Conservation (phyloP, 129 eudicot species). For the Helianthus tuberosus region DNA sequence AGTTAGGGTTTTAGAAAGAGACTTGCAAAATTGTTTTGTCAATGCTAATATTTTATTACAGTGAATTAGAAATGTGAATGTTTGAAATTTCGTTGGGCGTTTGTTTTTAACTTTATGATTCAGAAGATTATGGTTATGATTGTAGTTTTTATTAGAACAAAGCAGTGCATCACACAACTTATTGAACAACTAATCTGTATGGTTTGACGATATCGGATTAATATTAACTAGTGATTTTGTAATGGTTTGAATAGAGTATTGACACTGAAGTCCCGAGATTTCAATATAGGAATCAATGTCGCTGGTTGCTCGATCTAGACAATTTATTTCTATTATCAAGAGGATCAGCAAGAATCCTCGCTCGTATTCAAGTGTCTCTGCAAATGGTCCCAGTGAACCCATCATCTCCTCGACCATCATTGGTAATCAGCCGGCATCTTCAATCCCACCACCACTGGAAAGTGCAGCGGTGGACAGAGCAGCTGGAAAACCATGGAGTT, state of each 20-base stretch:
- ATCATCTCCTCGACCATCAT: constrained; percentile 39
- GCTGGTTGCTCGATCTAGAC: constrained; percentile 51
- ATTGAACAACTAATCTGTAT: not conserved
- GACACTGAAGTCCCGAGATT: not conserved
- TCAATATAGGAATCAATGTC: constrained; percentile 47
- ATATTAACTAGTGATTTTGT: not conserved
- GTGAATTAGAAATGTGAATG: not conserved
- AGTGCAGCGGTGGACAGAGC: constrained; percentile 25
- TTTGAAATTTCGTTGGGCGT: not conserved
- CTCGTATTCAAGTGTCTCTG: constrained; percentile 41
- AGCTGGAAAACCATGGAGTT: constrained; percentile 46
- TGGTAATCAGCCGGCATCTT: constrained; percentile 27
- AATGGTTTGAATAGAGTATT: not conserved
- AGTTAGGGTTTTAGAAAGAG: constrained; percentile 4
- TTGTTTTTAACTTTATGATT: constrained; percentile 14
- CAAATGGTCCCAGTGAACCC: constrained; percentile 51
- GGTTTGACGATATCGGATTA: not conserved
- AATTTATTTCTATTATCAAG: constrained; percentile 35
- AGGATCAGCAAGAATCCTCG: constrained; percentile 38
- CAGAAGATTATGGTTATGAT: not conserved
- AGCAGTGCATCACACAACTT: not conserved
- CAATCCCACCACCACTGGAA: constrained; percentile 39
- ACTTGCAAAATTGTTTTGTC: not conserved
- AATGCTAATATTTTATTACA: constrained; percentile 10
- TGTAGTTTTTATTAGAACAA: constrained; percentile 5